A percentile compares a stretch with the other conserved stretches of the same genome.
Conservation (phyloP, 2,329 filamentous ascomycete species). For the Thermochaetoides dissita region DNA sequence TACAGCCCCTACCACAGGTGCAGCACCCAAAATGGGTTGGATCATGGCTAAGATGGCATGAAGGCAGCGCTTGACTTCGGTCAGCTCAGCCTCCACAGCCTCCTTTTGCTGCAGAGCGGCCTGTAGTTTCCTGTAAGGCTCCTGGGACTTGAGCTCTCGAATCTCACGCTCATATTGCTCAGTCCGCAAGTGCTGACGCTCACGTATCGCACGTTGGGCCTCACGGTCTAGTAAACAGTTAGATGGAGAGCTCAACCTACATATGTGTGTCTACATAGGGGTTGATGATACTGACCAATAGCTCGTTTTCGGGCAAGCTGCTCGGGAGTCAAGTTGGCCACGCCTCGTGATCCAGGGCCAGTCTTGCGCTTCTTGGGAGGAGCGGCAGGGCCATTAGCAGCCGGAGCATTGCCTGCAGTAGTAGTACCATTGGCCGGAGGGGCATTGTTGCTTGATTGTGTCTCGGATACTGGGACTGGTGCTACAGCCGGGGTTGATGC, state of each 20-base stretch:
- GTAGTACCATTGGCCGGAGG: no score
- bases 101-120: slow-evolving; percentile 62
- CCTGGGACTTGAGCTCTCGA: slow-evolving; percentile 60
- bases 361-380: slow-evolving; percentile 33
- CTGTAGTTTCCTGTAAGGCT: slow-evolving; percentile 75
- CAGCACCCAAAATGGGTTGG: slow-evolving; percentile 43
- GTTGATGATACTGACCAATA: slow-evolving; percentile 27
- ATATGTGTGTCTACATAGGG: no score
- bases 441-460: background rate
- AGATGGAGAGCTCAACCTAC: no score
- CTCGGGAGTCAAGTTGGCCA: slow-evolving; percentile 56
- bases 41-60: slow-evolving; percentile 50
- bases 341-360: slow-evolving; percentile 32
- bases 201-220: slow-evolving; percentile 71
- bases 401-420: no score
- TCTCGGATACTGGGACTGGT: no score
- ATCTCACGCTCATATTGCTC: slow-evolving; percentile 60
- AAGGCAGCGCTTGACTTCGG: slow-evolving; percentile 58
- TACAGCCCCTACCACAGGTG: slow-evolving; percentile 14
- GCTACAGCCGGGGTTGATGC: no score
- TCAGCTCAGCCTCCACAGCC: slow-evolving; percentile 63
- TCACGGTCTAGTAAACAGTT: slow-evolving; percentile 40
- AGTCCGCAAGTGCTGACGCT: slow-evolving; percentile 69
- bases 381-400: no score
- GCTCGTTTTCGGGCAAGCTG: slow-evolving; percentile 55